Conservation (phyloP, 306 rosid species). For the Oemleria cerasiformis region DNA sequence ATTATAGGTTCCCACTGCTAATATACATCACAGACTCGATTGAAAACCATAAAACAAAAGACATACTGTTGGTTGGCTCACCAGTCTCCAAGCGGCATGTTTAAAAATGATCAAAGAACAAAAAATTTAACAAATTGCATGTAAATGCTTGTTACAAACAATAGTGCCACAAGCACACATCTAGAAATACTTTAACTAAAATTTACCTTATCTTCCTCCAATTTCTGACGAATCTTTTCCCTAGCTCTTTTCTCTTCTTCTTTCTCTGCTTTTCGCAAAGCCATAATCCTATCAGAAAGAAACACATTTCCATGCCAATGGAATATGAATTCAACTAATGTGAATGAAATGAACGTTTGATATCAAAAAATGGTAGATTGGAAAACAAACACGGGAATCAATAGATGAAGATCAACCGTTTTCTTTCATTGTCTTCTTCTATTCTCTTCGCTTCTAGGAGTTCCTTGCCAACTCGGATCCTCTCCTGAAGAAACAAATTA, state of each 20-base stretch:
- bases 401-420: constrained; percentile 53
- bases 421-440: constrained; percentile 92
- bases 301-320: constrained; percentile 18
- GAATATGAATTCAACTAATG: not conserved
- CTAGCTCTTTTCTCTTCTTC: constrained; percentile 95
- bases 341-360: not conserved
- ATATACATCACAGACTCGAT: not conserved
- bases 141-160: not conserved
- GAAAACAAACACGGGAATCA: constrained; percentile 18
- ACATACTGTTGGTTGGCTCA: not conserved
- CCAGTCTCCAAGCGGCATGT: not conserved
- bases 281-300: constrained; percentile 58
- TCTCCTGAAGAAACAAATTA: constrained; percentile 55
- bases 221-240: constrained; percentile 85
- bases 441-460: constrained; percentile 93
- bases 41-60: not conserved
- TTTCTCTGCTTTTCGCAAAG: constrained; percentile 94
- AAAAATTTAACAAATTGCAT: not conserved
- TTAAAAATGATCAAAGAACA: not conserved
- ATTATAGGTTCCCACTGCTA: not conserved
- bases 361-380: not conserved
- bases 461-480: constrained; percentile 96
- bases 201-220: constrained; percentile 93
- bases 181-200: not conserved
- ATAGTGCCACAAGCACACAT: not conserved